Evolutionary conservation across 768 basidiomycete genomes (phyloP).

Genomic region (Terana coerulea): DNA sequence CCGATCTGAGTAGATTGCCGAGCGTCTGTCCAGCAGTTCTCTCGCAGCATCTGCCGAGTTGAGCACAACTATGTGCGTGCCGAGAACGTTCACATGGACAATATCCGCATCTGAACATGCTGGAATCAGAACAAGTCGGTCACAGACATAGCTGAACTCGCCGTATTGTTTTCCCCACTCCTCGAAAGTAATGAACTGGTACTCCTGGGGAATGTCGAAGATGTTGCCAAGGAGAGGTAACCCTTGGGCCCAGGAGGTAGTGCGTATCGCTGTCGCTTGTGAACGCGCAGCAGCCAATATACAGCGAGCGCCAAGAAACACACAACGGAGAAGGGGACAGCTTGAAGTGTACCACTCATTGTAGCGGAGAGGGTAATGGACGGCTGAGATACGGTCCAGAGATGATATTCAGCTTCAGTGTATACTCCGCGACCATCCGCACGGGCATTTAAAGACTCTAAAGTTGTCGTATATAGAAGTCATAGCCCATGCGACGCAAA

Average conservation of each 20-base stretch:
- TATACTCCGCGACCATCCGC: background rate
- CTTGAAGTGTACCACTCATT: background rate
- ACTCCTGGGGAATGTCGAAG: conserved; percentile 23
- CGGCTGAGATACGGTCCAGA: background rate
- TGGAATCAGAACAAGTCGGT: too few species aligned
- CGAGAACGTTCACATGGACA: conserved; percentile 11
- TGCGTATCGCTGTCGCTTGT: background rate
- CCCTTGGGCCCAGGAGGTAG: conserved; percentile 32
- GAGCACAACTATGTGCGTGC: conserved; percentile 33
- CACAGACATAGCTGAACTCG: conserved; percentile 1
- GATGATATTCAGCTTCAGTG: background rate
- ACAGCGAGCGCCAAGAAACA: background rate
- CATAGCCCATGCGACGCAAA: too few species aligned
- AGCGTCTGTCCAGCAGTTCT: conserved; percentile 40
- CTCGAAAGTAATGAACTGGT: conserved; percentile 18
- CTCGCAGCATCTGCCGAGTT: conserved; percentile 32
- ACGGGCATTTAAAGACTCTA: too few species aligned
- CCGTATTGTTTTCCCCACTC: conserved; percentile 24
- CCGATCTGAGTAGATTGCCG: conserved; percentile 39
- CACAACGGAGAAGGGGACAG: background rate
- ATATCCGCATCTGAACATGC: background rate
- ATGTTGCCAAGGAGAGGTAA: conserved; percentile 32
- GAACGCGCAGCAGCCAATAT: background rate
- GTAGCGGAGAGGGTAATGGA: background rate
- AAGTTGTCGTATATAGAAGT: too few species aligned